Evolutionary conservation across 2,329 filamentous ascomycete genomes (phyloP).

Genomic region (Fusarium oligoseptatum): DNA sequence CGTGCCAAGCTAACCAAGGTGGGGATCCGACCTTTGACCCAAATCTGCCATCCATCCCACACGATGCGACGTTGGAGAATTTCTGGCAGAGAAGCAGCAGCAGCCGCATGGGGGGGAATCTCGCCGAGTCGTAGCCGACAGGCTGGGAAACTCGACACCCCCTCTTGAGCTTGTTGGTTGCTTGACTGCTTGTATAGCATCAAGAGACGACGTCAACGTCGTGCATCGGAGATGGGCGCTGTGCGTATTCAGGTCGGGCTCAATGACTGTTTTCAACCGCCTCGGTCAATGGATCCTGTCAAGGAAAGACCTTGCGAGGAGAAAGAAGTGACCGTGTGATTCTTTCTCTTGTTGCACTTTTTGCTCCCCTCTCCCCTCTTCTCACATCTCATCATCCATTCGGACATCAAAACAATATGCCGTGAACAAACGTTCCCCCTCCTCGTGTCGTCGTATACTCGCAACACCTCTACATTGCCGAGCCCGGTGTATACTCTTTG

Average conservation of each 20-base stretch:
- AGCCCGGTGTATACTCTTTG: not conserved
- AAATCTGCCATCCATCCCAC: constrained; percentile 7
- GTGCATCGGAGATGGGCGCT: constrained; percentile 1
- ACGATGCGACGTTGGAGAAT: constrained; percentile 20
- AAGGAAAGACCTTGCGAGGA: not conserved
- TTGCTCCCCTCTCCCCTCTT: not conserved
- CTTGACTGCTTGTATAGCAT: not conserved
- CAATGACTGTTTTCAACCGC: not conserved
- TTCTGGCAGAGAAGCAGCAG: constrained; percentile 4
- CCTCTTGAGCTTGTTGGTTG: constrained; percentile 5
- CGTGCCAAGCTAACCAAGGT: not conserved
- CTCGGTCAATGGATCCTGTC: not conserved
- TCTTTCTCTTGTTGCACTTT: not conserved
- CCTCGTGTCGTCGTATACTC: not conserved
- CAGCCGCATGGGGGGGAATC: constrained; percentile 34
- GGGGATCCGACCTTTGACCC: not conserved
- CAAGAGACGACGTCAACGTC: not conserved
- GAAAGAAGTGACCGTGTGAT: not conserved
- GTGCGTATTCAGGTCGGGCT: constrained; percentile 3
- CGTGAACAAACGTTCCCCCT: not conserved
- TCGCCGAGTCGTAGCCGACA: constrained; percentile 42
- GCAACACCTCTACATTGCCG: constrained; percentile 1
- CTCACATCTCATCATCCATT: not conserved
- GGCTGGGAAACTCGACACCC: constrained; percentile 20
- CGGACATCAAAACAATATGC: not conserved